phyloP scores from a whole-genome alignment of 345 rosid genomes.

The Heritiera littoralis region DNA sequence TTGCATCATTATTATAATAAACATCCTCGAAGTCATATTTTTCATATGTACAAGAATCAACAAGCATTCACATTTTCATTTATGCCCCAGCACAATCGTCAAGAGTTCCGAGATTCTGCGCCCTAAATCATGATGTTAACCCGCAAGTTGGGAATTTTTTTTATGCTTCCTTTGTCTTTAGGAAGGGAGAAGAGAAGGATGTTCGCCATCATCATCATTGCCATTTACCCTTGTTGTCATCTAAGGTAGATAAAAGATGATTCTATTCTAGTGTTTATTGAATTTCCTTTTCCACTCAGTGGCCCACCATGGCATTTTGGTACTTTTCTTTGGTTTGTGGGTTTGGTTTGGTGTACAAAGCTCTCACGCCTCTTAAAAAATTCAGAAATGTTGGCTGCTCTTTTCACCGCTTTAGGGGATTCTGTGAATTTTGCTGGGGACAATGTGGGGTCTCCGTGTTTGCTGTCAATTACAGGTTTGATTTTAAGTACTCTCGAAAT shows the following conservation, averaged over 20 bases:
- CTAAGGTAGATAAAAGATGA: constrained; percentile 20
- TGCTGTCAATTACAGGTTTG: background rate
- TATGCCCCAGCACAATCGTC: background rate
- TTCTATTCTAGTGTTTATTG: background rate
- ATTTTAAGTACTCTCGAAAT: background rate
- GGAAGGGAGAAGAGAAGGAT: background rate
- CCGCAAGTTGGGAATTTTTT: background rate
- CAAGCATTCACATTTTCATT: background rate
- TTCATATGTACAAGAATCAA: background rate
- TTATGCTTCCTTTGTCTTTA: constrained; percentile 13
- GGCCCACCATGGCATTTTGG: constrained; percentile 21
- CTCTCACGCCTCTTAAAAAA: constrained; percentile 8
- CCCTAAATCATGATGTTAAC: constrained; percentile 24
- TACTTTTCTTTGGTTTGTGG: constrained; percentile 6
- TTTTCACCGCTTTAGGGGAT: constrained; percentile 14
- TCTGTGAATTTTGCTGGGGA: constrained; percentile 6
- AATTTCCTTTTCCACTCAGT: constrained; percentile 17
- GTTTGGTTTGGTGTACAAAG: background rate
- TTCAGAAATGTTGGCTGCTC: constrained; percentile 30
- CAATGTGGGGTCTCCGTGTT: constrained; percentile 28
- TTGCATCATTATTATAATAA: background rate
- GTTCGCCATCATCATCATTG: constrained; percentile 20
- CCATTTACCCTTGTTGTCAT: constrained; percentile 16
- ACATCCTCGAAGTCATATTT: background rate
- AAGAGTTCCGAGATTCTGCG: constrained; percentile 22